Conservation (phyloP, 2,329 filamentous ascomycete species). For the Fusarium sp. region DNA sequence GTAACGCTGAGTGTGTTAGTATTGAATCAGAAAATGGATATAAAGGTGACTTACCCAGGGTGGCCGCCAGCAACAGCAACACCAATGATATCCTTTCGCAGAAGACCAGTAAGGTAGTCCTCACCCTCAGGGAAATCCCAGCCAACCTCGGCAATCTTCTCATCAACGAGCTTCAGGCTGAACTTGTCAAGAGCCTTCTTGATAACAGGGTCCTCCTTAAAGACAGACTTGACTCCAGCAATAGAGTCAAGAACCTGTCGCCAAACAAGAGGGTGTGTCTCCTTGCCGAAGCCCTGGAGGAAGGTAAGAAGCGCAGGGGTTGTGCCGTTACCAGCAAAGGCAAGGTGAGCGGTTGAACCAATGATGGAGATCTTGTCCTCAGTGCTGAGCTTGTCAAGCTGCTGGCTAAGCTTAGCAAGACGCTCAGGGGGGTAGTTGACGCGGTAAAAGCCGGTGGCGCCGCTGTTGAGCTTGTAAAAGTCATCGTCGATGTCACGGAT, state of each 20-base stretch:
- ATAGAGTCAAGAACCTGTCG: constrained; percentile 84
- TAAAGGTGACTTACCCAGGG: constrained; percentile 66
- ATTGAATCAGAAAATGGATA: neutral
- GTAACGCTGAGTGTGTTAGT: constrained; percentile 64
- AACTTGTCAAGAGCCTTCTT: constrained; percentile 82
- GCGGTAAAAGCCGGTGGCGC: constrained; percentile 89
- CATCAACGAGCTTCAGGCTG: constrained; percentile 79
- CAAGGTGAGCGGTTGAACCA: constrained; percentile 89
- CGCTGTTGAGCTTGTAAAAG: constrained; percentile 95
- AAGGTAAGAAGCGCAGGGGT: constrained; percentile 87
- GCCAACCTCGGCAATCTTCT: constrained; percentile 82
- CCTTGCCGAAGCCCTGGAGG: constrained; percentile 83
- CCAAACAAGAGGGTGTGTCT: constrained; percentile 91
- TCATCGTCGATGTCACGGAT: constrained; percentile 79
- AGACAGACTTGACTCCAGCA: constrained; percentile 83
- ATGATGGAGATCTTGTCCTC: constrained; percentile 95
- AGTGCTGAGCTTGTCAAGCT: constrained; percentile 80
- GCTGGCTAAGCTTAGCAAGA: constrained; percentile 81
- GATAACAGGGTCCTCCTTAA: constrained; percentile 79
- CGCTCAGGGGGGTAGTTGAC: constrained; percentile 92
- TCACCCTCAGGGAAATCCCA: constrained; percentile 86
- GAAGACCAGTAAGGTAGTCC: constrained; percentile 83
- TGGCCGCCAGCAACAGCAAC: constrained; percentile 83
- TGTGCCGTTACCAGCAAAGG: constrained; percentile 85
- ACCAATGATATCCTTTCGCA: constrained; percentile 84